These are phyloP conservation scores for Eucalyptus curtisii DNA, from an alignment of 345 rosid genomes.

Conservation along the genomic window DNA sequence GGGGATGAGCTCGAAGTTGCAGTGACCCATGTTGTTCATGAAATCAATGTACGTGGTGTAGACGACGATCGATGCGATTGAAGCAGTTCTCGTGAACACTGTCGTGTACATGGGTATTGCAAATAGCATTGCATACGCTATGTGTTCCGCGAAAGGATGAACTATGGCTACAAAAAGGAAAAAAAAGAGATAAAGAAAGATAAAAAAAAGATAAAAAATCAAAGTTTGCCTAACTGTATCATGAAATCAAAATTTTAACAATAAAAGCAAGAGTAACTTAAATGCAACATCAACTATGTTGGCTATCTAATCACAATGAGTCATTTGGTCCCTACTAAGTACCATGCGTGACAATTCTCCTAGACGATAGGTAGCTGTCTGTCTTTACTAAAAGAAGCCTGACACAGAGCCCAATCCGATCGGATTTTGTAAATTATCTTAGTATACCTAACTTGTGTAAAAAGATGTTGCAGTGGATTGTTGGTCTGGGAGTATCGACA, in stretches of 20 bases:
- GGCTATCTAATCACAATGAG: neutral
- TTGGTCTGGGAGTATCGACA: neutral
- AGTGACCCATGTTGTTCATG: slow-evolving; percentile 48
- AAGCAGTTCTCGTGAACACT: neutral
- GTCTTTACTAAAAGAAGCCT: neutral
- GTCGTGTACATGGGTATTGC: slow-evolving; percentile 14
- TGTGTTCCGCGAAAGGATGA: slow-evolving; percentile 40
- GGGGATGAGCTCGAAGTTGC: slow-evolving; percentile 49
- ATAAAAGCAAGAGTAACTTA: neutral
- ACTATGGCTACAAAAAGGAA: slow-evolving; percentile 22
- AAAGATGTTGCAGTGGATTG: neutral
- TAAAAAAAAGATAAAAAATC: neutral
- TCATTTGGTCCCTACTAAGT: neutral
- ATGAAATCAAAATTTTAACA: neutral
- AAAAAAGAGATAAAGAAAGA: neutral
- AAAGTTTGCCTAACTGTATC: neutral
- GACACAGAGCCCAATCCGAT: neutral
- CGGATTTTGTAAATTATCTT: neutral
- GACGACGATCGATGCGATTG: neutral
- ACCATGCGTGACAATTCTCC: neutral
- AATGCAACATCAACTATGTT: neutral
- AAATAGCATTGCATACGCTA: slow-evolving; percentile 21
- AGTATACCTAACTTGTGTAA: neutral
- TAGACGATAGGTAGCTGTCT: neutral
- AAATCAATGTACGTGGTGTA: slow-evolving; percentile 25